phyloP scores from a whole-genome alignment of 2,329 filamentous ascomycete genomes.

The Penicillium sumatraense region DNA sequence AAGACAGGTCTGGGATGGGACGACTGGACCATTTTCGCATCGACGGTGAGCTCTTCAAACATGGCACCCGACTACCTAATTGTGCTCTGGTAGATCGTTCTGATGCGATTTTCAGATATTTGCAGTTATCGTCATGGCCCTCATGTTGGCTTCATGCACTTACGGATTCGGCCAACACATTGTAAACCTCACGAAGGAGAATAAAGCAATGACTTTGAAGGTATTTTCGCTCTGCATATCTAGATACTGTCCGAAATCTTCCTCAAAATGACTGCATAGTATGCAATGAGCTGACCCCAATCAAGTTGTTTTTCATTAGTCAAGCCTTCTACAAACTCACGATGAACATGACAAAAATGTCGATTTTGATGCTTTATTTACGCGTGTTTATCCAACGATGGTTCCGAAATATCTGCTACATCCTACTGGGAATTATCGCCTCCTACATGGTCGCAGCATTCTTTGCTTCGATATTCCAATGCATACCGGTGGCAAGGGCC shows the following conservation, averaged over 20 bases:
- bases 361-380: slow-evolving; percentile 29
- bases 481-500: slow-evolving; percentile 22
- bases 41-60: slow-evolving; percentile 9
- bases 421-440: slow-evolving; percentile 21
- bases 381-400: slow-evolving; percentile 25
- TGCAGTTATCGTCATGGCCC: slow-evolving; percentile 25
- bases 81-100: background rate
- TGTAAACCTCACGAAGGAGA: slow-evolving; percentile 14
- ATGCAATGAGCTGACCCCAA: background rate
- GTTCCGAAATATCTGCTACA: slow-evolving; percentile 24
- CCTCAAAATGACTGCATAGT: background rate
- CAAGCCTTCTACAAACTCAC: slow-evolving; percentile 32
- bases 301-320: slow-evolving; percentile 25
- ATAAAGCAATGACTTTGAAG: slow-evolving; percentile 18
- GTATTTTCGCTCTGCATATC: background rate
- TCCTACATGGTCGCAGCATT: slow-evolving; percentile 26
- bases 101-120: slow-evolving; percentile 13
- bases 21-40: slow-evolving; percentile 25
- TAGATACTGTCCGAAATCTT: background rate
- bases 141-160: slow-evolving; percentile 20
- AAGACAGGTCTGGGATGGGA: slow-evolving; percentile 14
- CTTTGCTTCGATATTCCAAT: slow-evolving; percentile 29
- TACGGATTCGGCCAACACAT: slow-evolving; percentile 11
- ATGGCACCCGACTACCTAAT: background rate
- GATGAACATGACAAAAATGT: slow-evolving; percentile 29